Conservation (phyloP, 2,329 filamentous ascomycete species). For the Chaetomium strumarium region DNA sequence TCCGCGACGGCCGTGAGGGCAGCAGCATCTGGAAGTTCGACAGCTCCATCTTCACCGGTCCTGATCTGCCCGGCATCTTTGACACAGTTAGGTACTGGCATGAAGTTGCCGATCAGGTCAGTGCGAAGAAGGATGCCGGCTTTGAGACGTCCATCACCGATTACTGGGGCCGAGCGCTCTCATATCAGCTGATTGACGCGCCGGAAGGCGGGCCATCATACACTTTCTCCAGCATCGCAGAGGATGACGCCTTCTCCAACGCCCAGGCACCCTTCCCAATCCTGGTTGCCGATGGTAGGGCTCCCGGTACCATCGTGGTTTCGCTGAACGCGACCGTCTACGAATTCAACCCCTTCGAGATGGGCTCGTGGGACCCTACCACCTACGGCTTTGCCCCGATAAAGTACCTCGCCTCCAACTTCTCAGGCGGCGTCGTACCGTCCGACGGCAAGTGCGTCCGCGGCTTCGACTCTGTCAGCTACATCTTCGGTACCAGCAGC, state of each 20-base stretch:
- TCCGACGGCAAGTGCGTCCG: conserved; percentile 57
- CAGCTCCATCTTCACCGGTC: conserved; percentile 32
- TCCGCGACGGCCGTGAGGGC: conserved; percentile 40
- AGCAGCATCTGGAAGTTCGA: conserved; percentile 32
- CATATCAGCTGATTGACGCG: conserved; percentile 77
- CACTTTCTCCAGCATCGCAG: conserved; percentile 69
- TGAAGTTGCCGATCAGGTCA: conserved; percentile 52
- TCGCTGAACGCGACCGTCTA: conserved; percentile 54
- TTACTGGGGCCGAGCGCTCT: conserved; percentile 82
- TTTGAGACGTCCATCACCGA: conserved; percentile 73
- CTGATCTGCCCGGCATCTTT: conserved; percentile 27
- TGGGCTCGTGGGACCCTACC: conserved; percentile 57
- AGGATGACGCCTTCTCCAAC: conserved; percentile 36
- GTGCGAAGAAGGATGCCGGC: conserved; percentile 54
- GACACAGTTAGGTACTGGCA: conserved; percentile 48
- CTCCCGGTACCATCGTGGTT: conserved; percentile 39
- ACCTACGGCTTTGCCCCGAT: conserved; percentile 55
- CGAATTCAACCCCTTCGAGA: conserved; percentile 61
- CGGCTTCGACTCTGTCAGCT: conserved; percentile 79
- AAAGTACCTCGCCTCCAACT: conserved; percentile 54
- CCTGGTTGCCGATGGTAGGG: conserved; percentile 43
- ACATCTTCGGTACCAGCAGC: conserved; percentile 78
- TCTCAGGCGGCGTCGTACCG: conserved; percentile 50
- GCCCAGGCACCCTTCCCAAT: conserved; percentile 44
- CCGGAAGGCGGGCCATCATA: conserved; percentile 66